Evolutionary conservation across 2,329 filamentous ascomycete genomes (phyloP), one percentile per base, ranked within the genome.

Genomic region (Neofusicoccum umdonicola): DNA sequence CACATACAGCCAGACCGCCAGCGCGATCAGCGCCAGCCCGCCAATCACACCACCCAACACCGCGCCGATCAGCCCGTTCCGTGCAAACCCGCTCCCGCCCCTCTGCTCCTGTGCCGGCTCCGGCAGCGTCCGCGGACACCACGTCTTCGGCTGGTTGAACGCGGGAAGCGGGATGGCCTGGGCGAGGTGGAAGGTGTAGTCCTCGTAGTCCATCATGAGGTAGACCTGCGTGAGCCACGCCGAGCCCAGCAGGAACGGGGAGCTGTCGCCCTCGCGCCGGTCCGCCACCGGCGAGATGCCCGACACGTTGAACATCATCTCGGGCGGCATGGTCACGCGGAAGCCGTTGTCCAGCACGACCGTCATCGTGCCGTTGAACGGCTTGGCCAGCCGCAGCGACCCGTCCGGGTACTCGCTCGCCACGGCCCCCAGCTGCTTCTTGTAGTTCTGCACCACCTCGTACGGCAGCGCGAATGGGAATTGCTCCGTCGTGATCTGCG

Each of bases 211-310:
- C 48, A 76, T 74, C 72, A 80, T 80, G 37, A 81, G 73, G 68
- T 81, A 81, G 63, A 80, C 72, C 65, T 80, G 76, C 13, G 71
- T 72, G 41, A 81, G 75, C 67, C 78, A 81, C 5, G 79, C 76
- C 45, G 75, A 68, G 22, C 75, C 76, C 61, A 81, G 75, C 54
- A 76, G 73, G 67, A 77, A 76, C 9, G 76, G 74, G 0, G 67
- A 63, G 5, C 70, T 69, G 31, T 71, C 71, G 9, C 71, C 65
- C 50, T 74, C 69, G 22, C 70, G 67, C 44, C 72, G 72, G 17
- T 70, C 67, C 58, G 78, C 72, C 34, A 77, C 70, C 6, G 76
- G 76, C 0, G 75, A 76, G 41, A 64, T 42, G 65, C 75, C 51
- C 27, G 78, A 79, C 2, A 68, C 71, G 65, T 80, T 76, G 68